Percentiles rank a stretch among this genome's conserved stretches.
Evolutionary conservation across 2,329 filamentous ascomycete species (phyloP).

Genomic region (Plenodomus biglobosus): DNA sequence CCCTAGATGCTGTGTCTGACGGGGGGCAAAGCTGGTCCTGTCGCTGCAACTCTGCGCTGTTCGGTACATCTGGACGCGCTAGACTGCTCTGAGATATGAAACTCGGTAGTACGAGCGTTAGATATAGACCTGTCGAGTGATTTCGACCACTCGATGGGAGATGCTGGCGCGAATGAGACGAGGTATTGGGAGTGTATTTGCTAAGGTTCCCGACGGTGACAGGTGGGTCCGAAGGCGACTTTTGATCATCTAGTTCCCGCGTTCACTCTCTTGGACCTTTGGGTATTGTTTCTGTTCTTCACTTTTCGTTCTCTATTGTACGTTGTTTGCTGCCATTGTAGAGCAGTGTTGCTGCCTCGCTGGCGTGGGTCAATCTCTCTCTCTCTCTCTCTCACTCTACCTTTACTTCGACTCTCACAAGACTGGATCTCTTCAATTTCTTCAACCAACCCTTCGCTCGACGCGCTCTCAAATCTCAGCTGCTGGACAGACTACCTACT

Average conservation of each 20-base stretch:
- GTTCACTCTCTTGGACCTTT: slow-evolving; percentile 23
- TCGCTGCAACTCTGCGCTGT: slow-evolving; percentile 1
- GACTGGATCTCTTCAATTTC: slow-evolving; percentile 14
- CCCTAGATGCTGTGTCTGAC: slow-evolving; percentile 4
- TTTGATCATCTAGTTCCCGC: slow-evolving; percentile 22
- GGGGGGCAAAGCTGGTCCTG: slow-evolving; percentile 3
- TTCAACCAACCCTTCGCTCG: slow-evolving; percentile 20
- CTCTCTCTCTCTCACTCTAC: slow-evolving; percentile 18
- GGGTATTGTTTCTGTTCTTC: slow-evolving; percentile 14
- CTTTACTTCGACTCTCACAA: slow-evolving; percentile 15
- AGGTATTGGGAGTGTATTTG: slow-evolving; percentile 28
- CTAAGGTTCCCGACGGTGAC: slow-evolving; percentile 32
- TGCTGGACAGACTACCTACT: slow-evolving; percentile 35
- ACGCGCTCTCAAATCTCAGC: slow-evolving; percentile 26
- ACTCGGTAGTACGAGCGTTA: slow-evolving; percentile 20
- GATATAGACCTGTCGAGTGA: slow-evolving; percentile 25
- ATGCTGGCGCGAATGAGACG: slow-evolving; percentile 29
- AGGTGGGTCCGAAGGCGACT: slow-evolving; percentile 19
- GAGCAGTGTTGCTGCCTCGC: slow-evolving; percentile 37
- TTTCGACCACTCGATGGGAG: slow-evolving; percentile 37
- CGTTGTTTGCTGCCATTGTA: slow-evolving; percentile 43
- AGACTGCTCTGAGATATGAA: slow-evolving; percentile 17
- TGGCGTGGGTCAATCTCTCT: slow-evolving; percentile 27
- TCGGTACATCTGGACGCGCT: slow-evolving; percentile 8
- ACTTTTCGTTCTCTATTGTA: slow-evolving; percentile 35